phyloP scores from a whole-genome alignment of 2,329 filamentous ascomycete genomes.

The Arthrobotrys entomopaga region DNA sequence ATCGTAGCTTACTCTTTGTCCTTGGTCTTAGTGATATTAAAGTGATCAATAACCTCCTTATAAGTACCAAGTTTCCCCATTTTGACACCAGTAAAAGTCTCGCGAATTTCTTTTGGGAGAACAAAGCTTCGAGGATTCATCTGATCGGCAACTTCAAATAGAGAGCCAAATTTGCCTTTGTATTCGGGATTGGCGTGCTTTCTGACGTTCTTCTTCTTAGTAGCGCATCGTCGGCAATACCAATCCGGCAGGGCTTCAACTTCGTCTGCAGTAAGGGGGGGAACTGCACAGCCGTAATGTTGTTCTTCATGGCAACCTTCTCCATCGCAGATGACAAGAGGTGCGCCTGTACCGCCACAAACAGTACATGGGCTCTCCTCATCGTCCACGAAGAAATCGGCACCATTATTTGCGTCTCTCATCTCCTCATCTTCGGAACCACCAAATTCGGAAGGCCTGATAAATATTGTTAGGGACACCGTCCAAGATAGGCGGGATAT shows the following conservation, averaged over 20 bases:
- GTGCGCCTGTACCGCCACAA: slow-evolving; percentile 81
- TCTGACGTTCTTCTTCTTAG: slow-evolving; percentile 63
- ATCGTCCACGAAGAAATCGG: slow-evolving; percentile 65
- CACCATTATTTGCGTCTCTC: slow-evolving; percentile 17
- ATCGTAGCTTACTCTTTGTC: slow-evolving; percentile 69
- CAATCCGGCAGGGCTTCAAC: slow-evolving; percentile 76
- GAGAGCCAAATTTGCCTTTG: slow-evolving; percentile 70
- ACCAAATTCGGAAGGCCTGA: slow-evolving; percentile 14
- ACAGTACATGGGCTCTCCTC: slow-evolving; percentile 91
- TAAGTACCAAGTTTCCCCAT: slow-evolving; percentile 82
- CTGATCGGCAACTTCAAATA: slow-evolving; percentile 73
- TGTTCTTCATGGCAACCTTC: slow-evolving; percentile 83
- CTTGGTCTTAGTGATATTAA: slow-evolving; percentile 64
- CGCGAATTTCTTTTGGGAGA: slow-evolving; percentile 76
- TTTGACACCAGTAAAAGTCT: slow-evolving; percentile 80
- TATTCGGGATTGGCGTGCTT: slow-evolving; percentile 59
- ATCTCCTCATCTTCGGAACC: slow-evolving; percentile 38
- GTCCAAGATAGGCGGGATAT: no score
- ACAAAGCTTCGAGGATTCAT: slow-evolving; percentile 77
- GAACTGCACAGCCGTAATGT: slow-evolving; percentile 87
- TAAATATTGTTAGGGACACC: no score
- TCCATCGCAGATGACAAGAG: slow-evolving; percentile 84
- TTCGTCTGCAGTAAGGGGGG: slow-evolving; percentile 71
- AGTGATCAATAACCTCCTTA: slow-evolving; percentile 68
- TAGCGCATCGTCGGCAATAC: slow-evolving; percentile 80